Conservation (phyloP, 2,329 filamentous ascomycete genomes). For the Microdochium nivale region DNA sequence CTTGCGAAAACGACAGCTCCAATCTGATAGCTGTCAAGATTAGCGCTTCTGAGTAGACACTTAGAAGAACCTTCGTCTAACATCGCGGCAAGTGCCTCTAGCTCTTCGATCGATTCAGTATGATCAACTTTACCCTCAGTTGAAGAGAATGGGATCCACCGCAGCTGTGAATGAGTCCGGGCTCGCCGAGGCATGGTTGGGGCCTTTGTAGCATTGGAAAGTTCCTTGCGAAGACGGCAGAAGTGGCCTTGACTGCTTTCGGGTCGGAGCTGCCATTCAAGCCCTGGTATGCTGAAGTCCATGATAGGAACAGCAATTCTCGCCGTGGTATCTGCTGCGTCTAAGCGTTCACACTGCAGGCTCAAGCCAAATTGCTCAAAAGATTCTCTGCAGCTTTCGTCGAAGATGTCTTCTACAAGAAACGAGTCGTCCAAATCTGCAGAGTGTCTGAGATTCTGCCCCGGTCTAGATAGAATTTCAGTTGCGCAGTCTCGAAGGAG, state of each 20-base stretch:
- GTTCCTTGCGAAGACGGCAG: conserved; percentile 6
- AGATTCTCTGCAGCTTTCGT: conserved; percentile 5
- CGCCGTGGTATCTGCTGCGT: conserved; percentile 14
- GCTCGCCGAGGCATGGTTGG: background rate
- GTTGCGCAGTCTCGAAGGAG: background rate
- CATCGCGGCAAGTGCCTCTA: background rate
- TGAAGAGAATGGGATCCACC: background rate
- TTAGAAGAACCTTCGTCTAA: background rate
- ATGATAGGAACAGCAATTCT: conserved; percentile 16
- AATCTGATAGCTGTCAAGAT: background rate
- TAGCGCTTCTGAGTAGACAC: background rate
- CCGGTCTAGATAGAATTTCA: background rate
- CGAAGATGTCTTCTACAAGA: conserved; percentile 2
- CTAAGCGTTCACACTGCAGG: conserved; percentile 18
- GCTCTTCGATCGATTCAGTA: background rate
- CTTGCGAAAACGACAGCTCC: background rate
- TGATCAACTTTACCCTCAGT: background rate
- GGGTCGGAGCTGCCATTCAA: conserved; percentile 12
- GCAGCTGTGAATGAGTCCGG: background rate
- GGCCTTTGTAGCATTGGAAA: background rate
- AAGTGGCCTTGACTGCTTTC: conserved; percentile 9
- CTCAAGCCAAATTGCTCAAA: conserved; percentile 9
- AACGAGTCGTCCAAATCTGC: background rate
- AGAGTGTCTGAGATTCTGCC: background rate
- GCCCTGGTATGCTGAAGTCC: conserved; percentile 16